Conservation (phyloP, 768 basidiomycete genomes). For the Pleurotus cornucopiae region DNA sequence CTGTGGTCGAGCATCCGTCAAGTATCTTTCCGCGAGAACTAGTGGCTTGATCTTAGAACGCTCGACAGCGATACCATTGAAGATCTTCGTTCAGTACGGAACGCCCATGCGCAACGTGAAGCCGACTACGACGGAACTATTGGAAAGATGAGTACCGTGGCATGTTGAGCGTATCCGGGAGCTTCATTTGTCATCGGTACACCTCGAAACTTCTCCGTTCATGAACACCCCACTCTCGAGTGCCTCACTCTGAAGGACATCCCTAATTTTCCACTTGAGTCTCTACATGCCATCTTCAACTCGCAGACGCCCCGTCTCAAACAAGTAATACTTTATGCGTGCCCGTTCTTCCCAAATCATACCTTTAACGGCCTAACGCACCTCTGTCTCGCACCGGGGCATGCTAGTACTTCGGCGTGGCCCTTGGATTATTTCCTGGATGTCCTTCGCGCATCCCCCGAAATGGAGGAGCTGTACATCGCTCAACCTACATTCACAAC, state of each 20-base stretch:
- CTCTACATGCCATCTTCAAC: neutral
- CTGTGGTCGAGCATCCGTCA: neutral
- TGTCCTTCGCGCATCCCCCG: neutral
- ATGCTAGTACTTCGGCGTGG: neutral
- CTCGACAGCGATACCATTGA: neutral
- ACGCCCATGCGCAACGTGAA: neutral
- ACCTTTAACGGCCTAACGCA: neutral
- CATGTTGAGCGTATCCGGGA: neutral
- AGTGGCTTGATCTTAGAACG: neutral
- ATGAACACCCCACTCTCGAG: neutral
- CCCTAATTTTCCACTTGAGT: neutral
- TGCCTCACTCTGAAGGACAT: neutral
- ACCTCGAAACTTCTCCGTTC: neutral
- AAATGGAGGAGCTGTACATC: neutral
- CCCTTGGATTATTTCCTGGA: neutral
- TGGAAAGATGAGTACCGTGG: neutral
- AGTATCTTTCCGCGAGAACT: neutral
- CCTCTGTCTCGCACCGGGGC: neutral
- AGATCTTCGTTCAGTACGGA: neutral
- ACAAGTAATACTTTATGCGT: neutral
- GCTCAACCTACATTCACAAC: neutral
- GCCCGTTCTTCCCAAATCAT: neutral
- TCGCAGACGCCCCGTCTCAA: neutral
- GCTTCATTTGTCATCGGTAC: neutral
- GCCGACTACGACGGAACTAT: neutral